Evolutionary conservation across 1,139 yeast genomes (phyloP).

Genomic region (Candida sojae): DNA sequence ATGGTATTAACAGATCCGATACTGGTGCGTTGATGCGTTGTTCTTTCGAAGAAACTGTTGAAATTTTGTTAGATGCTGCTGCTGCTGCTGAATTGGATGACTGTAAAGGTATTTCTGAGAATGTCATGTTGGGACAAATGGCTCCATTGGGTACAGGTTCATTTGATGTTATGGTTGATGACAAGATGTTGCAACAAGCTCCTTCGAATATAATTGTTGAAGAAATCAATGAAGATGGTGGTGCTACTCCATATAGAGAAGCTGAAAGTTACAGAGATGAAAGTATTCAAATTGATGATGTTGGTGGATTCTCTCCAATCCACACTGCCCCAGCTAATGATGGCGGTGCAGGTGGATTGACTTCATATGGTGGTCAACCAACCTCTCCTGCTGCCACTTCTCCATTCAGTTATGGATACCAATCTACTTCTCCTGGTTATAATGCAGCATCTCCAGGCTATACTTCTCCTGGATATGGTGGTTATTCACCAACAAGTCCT

Average conservation of each 20-base stretch:
- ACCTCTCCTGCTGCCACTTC: constrained; percentile 57
- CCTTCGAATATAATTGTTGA: constrained; percentile 55
- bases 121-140: constrained; percentile 96
- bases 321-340: constrained; percentile 85
- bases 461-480: constrained; percentile 57
- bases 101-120: constrained; percentile 97
- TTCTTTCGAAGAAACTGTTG: constrained; percentile 97
- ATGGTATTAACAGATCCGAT: constrained; percentile 98
- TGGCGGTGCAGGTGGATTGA: constrained; percentile 78
- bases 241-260: constrained; percentile 91
- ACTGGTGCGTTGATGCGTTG: constrained; percentile 62
- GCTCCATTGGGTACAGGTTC: constrained; percentile 98
- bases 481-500: constrained; percentile 60
- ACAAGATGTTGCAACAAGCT: constrained; percentile 60
- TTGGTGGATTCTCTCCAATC: constrained; percentile 91
- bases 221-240: constrained; percentile 63
- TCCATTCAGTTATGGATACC: constrained; percentile 58
- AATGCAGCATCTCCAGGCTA: constrained; percentile 19
- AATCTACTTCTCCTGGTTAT: constrained; percentile 57
- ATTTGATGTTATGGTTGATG: constrained; percentile 71
- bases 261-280: constrained; percentile 75
- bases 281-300: constrained; percentile 73
- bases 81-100: constrained; percentile 78
- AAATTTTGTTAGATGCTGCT: constrained; percentile 97
- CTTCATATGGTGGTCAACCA: constrained; percentile 82